These are phyloP conservation scores for Colletotrichum endophyticum DNA, from an alignment of 2,329 filamentous ascomycete species.

Conservation along the genomic window DNA sequence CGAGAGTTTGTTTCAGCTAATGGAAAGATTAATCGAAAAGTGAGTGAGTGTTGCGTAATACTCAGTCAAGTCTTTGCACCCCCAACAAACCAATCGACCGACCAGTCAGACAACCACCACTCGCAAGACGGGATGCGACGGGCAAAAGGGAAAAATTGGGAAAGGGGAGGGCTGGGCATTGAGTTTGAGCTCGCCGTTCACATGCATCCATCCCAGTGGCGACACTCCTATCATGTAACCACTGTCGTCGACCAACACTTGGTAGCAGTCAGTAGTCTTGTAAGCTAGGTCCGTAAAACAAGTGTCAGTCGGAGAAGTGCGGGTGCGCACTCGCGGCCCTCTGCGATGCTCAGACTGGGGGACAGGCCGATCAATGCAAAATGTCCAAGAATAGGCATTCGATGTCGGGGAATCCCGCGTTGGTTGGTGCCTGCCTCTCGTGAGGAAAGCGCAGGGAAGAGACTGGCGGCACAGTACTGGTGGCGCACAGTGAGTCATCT, in stretches of 20 bases:
- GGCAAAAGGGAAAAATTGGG: background rate
- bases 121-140: background rate
- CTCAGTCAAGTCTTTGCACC: background rate
- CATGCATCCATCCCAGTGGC: background rate
- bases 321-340: background rate
- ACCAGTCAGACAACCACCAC: background rate
- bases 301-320: background rate
- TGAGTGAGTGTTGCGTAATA: conserved; percentile 9
- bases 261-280: background rate
- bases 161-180: background rate
- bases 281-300: background rate
- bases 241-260: background rate
- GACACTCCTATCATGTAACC: background rate
- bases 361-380: conserved; percentile 11
- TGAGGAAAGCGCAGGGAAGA: background rate
- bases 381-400: conserved; percentile 8
- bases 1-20: conserved; percentile 15
- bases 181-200: background rate
- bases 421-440: background rate
- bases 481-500: background rate
- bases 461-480: background rate
- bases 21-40: background rate
- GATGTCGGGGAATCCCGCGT: conserved; percentile 14
- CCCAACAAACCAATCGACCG: background rate
- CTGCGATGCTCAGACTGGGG: background rate